phyloP scores from a whole-genome alignment of 306 rosid species.

The Carpinus viminea region DNA sequence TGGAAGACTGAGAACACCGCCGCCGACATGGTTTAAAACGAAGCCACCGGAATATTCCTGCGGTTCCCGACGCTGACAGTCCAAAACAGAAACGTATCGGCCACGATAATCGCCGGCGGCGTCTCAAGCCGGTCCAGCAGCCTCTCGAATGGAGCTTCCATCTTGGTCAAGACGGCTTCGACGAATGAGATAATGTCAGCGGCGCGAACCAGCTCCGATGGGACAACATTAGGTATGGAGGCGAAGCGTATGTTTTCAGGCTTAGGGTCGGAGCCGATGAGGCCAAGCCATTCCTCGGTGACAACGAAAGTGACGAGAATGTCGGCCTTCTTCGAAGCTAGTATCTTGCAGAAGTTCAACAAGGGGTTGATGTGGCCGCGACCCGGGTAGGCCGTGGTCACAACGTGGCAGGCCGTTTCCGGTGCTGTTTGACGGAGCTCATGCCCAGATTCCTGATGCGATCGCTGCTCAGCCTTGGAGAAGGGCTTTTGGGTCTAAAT shows the following conservation, averaged over 20 bases:
- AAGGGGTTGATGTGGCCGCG: conserved; percentile 41
- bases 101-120: conserved; percentile 19
- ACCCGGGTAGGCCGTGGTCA: conserved; percentile 42
- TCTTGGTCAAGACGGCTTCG: conserved; percentile 28
- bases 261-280: conserved; percentile 8
- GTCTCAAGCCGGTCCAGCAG: conserved; percentile 7
- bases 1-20: not conserved
- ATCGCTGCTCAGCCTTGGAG: not conserved
- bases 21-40: conserved; percentile 21
- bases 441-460: not conserved
- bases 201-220: conserved; percentile 20
- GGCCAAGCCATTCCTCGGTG: conserved; percentile 34
- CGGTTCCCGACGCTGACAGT: conserved; percentile 10
- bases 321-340: conserved; percentile 10
- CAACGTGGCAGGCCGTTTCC: conserved; percentile 21
- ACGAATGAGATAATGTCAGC: conserved; percentile 11
- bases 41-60: conserved; percentile 30
- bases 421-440: not conserved
- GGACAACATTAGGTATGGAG: conserved; percentile 29
- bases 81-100: conserved; percentile 27
- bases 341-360: conserved; percentile 39
- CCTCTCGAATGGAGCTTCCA: conserved; percentile 29
- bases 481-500: not conserved
- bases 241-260: conserved; percentile 22
- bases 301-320: conserved; percentile 25